Base-by-base conservation (phyloP, 805 yeast species). In the Candida taoyuanica region DNA sequence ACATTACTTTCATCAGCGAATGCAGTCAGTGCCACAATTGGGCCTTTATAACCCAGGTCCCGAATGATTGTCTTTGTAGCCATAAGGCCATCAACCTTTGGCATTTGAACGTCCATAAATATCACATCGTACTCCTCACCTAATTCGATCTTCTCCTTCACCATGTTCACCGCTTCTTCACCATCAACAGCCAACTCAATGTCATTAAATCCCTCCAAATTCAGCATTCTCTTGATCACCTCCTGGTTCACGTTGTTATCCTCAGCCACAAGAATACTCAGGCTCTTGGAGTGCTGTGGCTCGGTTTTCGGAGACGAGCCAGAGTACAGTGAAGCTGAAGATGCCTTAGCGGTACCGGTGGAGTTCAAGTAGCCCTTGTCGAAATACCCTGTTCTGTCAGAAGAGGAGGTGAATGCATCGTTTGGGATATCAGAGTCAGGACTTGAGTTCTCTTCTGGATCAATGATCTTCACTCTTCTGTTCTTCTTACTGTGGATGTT, bases 41-140 rank as follows among this genome's bases (percentile, higher is more conserved):
- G 97, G 6, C 74, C 73, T 1, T 57, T 56, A 53, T 74, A 85
- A 5, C 71, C 64, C 43, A 84, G 59, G 31, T 82, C 79, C 33
- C 96, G 67, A 31, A 96, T 68, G 25, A 91, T 82, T 53, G 73
- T 68, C 44, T 68, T 76, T 0, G 98, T 88, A 0, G 97, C 95
- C 18, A 78, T 68, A 21, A 89, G 64, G 3, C 98, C 98, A 58
- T 91, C 97, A 48, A 88, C 70, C 52, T 77, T 81, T 5, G 98
- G 98, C 98, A 89, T 91, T 62, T 91, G 97, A 36, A 91, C 94
- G 60, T 91, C 98, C 98, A 91, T 91, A 56, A 91, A 85, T 2
- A 93, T 76, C 37, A 91, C 62, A 56, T 86, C 91, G 57, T 70
- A 87, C 13, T 58, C 52, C 8, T 65, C 65, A 13, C 60, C 60